Conservation (phyloP, 768 basidiomycete genomes). For the Suillus brevipes region DNA sequence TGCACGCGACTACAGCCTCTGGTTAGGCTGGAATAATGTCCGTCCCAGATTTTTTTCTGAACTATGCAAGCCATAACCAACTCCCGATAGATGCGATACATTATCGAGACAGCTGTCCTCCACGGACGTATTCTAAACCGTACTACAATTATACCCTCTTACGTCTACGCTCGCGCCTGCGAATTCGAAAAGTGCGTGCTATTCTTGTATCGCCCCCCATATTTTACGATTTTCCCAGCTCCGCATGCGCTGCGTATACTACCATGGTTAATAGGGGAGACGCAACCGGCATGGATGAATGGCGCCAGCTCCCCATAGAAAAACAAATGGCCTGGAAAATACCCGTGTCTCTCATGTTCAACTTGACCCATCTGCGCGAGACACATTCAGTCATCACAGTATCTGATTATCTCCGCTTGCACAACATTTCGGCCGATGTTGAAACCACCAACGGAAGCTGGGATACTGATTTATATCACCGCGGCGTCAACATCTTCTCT, state of each 20-base stretch:
- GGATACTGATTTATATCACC: conserved; percentile 37
- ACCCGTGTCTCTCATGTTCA: conserved; percentile 42
- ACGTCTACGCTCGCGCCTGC: conserved; percentile 48
- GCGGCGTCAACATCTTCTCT: conserved; percentile 11
- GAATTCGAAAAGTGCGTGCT: conserved; percentile 34
- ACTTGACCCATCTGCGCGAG: conserved; percentile 39
- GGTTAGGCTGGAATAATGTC: conserved; percentile 54
- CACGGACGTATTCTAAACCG: conserved; percentile 45
- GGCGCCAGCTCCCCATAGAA: conserved; percentile 39
- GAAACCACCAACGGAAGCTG: conserved; percentile 42
- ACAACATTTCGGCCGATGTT: conserved; percentile 31
- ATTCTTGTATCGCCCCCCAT: not conserved
- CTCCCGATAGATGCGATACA: conserved; percentile 45
- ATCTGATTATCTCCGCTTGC: conserved; percentile 44
- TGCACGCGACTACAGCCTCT: conserved; percentile 46
- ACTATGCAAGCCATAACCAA: no score
- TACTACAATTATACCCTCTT: conserved; percentile 45
- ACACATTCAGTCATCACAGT: conserved; percentile 40
- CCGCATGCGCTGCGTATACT: conserved; percentile 40
- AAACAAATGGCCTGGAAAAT: conserved; percentile 38
- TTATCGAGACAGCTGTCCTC: conserved; percentile 44
- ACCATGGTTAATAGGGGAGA: conserved; percentile 49
- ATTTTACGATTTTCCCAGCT: conserved; percentile 16
- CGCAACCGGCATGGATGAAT: conserved; percentile 39
- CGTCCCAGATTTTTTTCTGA: not conserved